Evolutionary conservation across 768 basidiomycete genomes (phyloP), one percentile per base, ranked within the genome.

Genomic region (Boletus coccyginus): DNA sequence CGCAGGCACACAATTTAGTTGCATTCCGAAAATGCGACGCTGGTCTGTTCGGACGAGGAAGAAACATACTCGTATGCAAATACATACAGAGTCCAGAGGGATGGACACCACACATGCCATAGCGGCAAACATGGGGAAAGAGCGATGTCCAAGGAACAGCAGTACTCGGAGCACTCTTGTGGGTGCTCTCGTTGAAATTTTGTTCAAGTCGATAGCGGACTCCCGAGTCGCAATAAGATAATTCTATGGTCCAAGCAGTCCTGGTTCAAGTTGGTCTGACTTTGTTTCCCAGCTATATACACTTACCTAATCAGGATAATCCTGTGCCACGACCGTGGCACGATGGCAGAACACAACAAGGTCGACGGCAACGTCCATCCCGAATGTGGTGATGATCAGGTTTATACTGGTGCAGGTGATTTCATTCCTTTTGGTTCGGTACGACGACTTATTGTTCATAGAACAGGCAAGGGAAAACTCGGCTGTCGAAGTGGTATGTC

Each of bases 381-480:
- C 47, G 52, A 44, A 65, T 66, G 69, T 40, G 27, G 64, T 59
- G 52, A 98, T 98, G 95, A 97, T 98, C 75, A 86, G 92, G 62
- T 98, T 98, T 74, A 97, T 98, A 70, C 84, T 98, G 50, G 95
- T 98, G 16, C 94, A 98, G 82, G 95, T 90, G 40, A 53, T 50
- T 70, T 77, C 51, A 5, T 24, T 50, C 44, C 19, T 5, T 31
- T 42, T n/a, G 14, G 55, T 33, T 9, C 2, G 8, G 43, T 57
- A n/a, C n/a, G 17, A 21, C 11, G 42, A 5, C 62, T 41, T 17
- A 24, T 46, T 7, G 46, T 43, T 60, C 46, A 33, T 43, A 98
- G 94, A 98, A 98, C 70, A 86, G 96, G 40, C 97, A 99, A 77
- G 97, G 97, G 17, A 99, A 99, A 77, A 98, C 96, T 4, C 81